A percentile compares a stretch with the other conserved stretches of the same genome.
These are phyloP conservation scores for Aureobasidium sp. DNA, from an alignment of 2,329 filamentous ascomycete genomes.

Conservation along the genomic window DNA sequence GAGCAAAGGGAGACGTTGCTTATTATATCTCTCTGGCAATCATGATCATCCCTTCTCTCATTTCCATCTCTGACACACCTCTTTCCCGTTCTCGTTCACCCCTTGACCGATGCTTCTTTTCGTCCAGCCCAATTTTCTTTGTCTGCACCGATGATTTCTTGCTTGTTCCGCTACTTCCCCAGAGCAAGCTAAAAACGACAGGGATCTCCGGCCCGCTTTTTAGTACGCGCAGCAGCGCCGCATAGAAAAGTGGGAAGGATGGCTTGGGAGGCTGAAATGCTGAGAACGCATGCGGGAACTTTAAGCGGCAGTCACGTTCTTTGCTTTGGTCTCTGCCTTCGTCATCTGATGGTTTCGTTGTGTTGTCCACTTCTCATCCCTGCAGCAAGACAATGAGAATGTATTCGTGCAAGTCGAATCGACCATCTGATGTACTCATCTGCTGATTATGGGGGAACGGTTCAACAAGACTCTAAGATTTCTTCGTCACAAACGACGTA, in stretches of 20 bases:
- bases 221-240: slow-evolving; percentile 9
- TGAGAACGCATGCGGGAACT: not conserved
- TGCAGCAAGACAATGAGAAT: not conserved
- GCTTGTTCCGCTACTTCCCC: slow-evolving; percentile 16
- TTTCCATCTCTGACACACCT: slow-evolving; percentile 6
- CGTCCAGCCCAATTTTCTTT: slow-evolving; percentile 1
- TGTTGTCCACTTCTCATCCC: not conserved
- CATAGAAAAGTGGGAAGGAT: not conserved
- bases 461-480: not conserved
- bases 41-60: slow-evolving; percentile 1
- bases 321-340: slow-evolving; percentile 1
- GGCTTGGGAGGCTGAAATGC: slow-evolving; percentile 3
- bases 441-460: not conserved
- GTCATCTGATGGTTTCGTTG: slow-evolving; percentile 1
- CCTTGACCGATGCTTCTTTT: slow-evolving; percentile 9
- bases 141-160: slow-evolving; percentile 4
- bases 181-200: slow-evolving; percentile 14
- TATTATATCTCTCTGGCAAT: not conserved
- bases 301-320: slow-evolving; percentile 14
- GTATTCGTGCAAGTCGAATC: not conserved
- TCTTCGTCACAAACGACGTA: not conserved
- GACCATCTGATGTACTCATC: not conserved
- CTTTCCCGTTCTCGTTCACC: slow-evolving; percentile 7
- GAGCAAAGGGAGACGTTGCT: not conserved
- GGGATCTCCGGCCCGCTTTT: slow-evolving; percentile 12